These are phyloP conservation scores for Lepidopterella palustris DNA, from an alignment of 495 filamentous ascomycete species.

Conservation along the genomic window DNA sequence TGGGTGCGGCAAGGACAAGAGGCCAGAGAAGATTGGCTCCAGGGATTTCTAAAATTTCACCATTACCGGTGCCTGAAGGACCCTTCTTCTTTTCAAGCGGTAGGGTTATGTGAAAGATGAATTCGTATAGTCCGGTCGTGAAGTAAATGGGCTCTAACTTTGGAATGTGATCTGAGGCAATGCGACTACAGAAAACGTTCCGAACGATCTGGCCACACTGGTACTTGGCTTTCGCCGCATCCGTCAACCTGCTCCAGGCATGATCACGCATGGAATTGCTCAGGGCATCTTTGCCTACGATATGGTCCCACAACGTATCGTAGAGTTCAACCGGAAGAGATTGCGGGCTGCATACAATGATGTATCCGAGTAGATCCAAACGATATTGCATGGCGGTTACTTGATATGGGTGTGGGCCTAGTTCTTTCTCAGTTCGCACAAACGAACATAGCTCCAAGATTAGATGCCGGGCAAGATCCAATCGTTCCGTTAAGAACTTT, in stretches of 20 bases:
- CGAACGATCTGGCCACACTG: too few species aligned
- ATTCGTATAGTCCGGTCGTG: constrained; percentile 58
- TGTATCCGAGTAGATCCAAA: constrained; percentile 13
- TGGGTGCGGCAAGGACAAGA: constrained; percentile 64
- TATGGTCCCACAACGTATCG: constrained; percentile 23
- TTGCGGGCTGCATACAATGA: constrained; percentile 5
- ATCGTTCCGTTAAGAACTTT: constrained; percentile 9
- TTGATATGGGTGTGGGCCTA: background rate
- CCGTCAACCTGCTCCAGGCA: constrained; percentile 48
- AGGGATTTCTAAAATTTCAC: constrained; percentile 47
- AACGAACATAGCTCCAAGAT: constrained; percentile 30
- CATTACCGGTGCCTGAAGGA: constrained; percentile 6
- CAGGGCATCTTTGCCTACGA: constrained; percentile 38
- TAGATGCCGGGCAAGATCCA: constrained; percentile 16
- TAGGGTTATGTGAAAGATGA: constrained; percentile 52
- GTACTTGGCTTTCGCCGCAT: background rate
- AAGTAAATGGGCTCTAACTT: constrained; percentile 56
- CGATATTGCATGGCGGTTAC: constrained; percentile 16
- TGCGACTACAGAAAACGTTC: constrained; percentile 53
- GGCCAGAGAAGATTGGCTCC: constrained; percentile 78
- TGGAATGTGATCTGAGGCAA: constrained; percentile 61
- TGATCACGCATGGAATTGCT: constrained; percentile 50
- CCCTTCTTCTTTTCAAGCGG: constrained; percentile 4
- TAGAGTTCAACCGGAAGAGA: constrained; percentile 17
- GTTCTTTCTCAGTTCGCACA: constrained; percentile 13